These are phyloP conservation scores for Imleria badia DNA, from an alignment of 768 basidiomycete species.

Conservation along the genomic window DNA sequence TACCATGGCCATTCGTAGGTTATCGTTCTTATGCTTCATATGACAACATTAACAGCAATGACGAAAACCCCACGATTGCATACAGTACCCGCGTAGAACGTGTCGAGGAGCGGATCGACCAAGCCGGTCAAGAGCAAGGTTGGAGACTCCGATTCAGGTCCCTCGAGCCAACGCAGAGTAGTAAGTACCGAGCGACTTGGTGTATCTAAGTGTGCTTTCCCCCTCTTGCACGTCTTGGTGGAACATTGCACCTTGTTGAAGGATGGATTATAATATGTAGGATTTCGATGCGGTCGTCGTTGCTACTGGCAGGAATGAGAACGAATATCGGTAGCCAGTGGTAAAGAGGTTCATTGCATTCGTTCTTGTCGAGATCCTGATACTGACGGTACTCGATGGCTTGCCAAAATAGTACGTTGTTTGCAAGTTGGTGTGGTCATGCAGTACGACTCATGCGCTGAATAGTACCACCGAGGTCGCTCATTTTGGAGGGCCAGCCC, in stretches of 20 bases:
- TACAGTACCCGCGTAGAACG: constrained; percentile 51
- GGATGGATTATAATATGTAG: not conserved
- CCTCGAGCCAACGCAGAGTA: constrained; percentile 5
- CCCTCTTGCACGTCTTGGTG: too few species aligned
- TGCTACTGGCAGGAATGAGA: constrained; percentile 3
- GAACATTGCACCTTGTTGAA: too few species aligned
- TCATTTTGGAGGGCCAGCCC: not conserved
- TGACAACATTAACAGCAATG: constrained; percentile 10
- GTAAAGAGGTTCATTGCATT: constrained; percentile 13
- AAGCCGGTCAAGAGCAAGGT: too few species aligned
- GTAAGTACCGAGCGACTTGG: constrained; percentile 33
- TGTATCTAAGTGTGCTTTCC: constrained; percentile 13
- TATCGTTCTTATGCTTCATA: constrained; percentile 15
- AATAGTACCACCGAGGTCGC: not conserved
- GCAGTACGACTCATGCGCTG: not conserved
- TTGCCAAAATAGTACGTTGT: not conserved
- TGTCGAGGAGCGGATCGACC: constrained; percentile 36
- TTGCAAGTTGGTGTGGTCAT: not conserved
- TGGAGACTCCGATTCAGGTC: constrained; percentile 8
- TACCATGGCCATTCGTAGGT: too few species aligned
- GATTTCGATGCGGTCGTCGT: constrained; percentile 16
- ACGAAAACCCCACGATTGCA: constrained; percentile 33
- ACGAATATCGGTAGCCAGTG: too few species aligned
- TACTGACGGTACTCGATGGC: not conserved
- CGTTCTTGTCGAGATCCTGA: not conserved